Evolutionary conservation across 768 basidiomycete genomes (phyloP).

Genomic region (Pleurotus eryngii): DNA sequence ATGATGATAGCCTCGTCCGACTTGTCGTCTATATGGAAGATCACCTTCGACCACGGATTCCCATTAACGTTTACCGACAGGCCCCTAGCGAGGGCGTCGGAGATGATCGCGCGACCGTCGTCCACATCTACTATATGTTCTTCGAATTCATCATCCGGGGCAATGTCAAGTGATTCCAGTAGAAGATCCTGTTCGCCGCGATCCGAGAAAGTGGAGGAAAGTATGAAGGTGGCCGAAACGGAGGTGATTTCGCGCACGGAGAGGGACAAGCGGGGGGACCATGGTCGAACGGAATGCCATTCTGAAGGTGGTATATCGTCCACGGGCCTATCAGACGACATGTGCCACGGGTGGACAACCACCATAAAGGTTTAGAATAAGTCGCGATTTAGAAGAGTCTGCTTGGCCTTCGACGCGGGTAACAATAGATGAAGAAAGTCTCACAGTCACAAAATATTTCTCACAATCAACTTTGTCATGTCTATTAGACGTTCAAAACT

Average conservation of each 20-base stretch:
- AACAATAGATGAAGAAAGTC: too few species aligned
- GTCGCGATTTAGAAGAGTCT: too few species aligned
- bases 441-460: neutral
- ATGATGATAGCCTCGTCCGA: conserved; percentile 88
- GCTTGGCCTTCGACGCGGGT: too few species aligned
- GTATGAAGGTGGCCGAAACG: conserved; percentile 77
- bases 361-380: neutral
- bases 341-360: conserved; percentile 8
- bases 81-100: conserved; percentile 69
- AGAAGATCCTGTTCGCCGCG: conserved; percentile 38
- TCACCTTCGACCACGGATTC: conserved; percentile 73
- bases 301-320: conserved; percentile 20
- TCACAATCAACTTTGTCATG: neutral
- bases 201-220: conserved; percentile 51
- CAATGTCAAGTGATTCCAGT: conserved; percentile 37
- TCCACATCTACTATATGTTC: conserved; percentile 24
- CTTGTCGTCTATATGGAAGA: conserved; percentile 76
- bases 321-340: conserved; percentile 23
- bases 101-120: conserved; percentile 44
- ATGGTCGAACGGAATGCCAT: conserved; percentile 78
- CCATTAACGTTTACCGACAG: conserved; percentile 80
- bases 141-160: conserved; percentile 28
- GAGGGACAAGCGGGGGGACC: conserved; percentile 69
- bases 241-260: conserved; percentile 80
- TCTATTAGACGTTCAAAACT: too few species aligned